Percentiles rank a stretch among this genome's conserved stretches.
Conservation (phyloP, 495 filamentous ascomycete genomes). For the Penicillium antarcticum region DNA sequence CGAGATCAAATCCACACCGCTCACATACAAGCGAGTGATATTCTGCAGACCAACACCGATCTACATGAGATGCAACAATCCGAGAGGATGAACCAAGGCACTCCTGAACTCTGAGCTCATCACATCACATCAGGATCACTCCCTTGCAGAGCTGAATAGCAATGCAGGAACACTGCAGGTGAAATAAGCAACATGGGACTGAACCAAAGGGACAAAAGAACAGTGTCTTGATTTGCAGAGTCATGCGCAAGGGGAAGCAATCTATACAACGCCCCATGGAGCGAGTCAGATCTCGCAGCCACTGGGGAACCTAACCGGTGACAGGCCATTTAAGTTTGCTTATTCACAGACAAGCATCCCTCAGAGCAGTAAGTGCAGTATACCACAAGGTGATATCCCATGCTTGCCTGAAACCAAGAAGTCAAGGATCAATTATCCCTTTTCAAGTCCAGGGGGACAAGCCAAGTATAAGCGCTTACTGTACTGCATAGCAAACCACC, state of each 20-base stretch:
- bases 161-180: not conserved
- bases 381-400: slow-evolving; percentile 5
- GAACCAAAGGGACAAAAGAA: not conserved
- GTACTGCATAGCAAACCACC: not conserved
- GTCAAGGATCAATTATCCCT: slow-evolving; percentile 2
- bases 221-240: not conserved
- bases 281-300: slow-evolving; percentile 12
- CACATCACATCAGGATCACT: not conserved
- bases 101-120: not conserved
- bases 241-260: slow-evolving; percentile 13
- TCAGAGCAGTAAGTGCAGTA: not conserved
- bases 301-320: slow-evolving; percentile 6
- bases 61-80: slow-evolving; percentile 1
- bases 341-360: not conserved
- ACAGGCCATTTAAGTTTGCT: slow-evolving; percentile 4
- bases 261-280: slow-evolving; percentile 2
- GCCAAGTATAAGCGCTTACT: not conserved
- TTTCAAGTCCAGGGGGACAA: not conserved
- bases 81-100: not conserved
- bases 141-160: slow-evolving; percentile 4
- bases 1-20: not conserved
- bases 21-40: not conserved
- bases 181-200: slow-evolving; percentile 6
- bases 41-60: not conserved
- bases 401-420: not conserved